Evolutionary conservation across 2,329 filamentous ascomycete species (phyloP), one percentile per base, ranked within the genome.

Genomic region (Cadophora malorum): DNA sequence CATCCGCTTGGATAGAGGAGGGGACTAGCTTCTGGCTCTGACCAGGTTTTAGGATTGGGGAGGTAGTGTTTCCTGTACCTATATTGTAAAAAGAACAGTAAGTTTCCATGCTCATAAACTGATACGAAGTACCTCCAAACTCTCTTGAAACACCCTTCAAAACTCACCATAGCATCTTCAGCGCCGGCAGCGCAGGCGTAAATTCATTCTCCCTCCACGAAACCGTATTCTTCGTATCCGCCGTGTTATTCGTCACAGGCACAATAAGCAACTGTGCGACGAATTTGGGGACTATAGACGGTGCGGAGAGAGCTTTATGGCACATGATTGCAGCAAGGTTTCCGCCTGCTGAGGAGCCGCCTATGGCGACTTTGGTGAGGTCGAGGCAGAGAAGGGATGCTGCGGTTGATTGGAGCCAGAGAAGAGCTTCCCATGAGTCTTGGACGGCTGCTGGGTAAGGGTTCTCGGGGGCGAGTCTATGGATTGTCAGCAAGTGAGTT

Each of bases 241-340:
- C 85, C 0, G 84, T 87, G 77, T 88, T 88, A 75, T 88, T 86
- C 45, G 81, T 84, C 8, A 88, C 85, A 0, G 86, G 86, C 2
- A 88, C 85, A 16, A 83, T 83, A 59, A 88, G 83, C 19, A 88
- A 77, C 74, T 88, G 86, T 4, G 81, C 76, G 1, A 74, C 72
- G 75, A 85, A 83, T 12, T 76, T 77, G 14, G 80, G 79, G 3
- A 80, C 78, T 8, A 64, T 25, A 0, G 67, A 59, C 2, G 73
- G 63, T 1, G 68, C 38, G 1, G 67, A 64, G 31, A 76, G 67
- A 0, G 81, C 80, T 67, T 83, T 83, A 68, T 87, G 84, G n/a
- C 81, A 84, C 77, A 87, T 82, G 60, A 85, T 79, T 4, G 83
- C 79, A 0, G 84, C 83, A 5, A 86, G 80, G 68, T 86, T 86